phyloP scores from a whole-genome alignment of 176 grass and related monocot genomes.

The barley (Hordeum vulgare) region MorexV3_pseudomolecules_assembly NC_058521.1:322310816-322311315 shows the following conservation, averaged over 20 bases:
- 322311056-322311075: slow-evolving; percentile 7
- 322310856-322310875: slow-evolving; percentile 55
- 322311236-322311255: background rate
- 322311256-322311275: too few species aligned
- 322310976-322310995: slow-evolving; percentile 23
- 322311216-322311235: background rate
- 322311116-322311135: background rate
- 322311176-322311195: background rate
- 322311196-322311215: background rate
- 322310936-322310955: slow-evolving; percentile 14
- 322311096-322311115: background rate
- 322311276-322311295: too few species aligned
- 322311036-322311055: slow-evolving; percentile 1
- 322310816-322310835: background rate
- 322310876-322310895: slow-evolving; percentile 3
- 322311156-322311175: background rate
- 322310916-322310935: slow-evolving; percentile 7
- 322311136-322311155: background rate
- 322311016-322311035: background rate
- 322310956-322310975: slow-evolving; percentile 23
- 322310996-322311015: slow-evolving; percentile 29
- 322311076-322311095: slow-evolving; percentile 11
- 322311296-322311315: too few species aligned
- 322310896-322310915: background rate
- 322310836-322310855: slow-evolving; percentile 94